Evolutionary conservation across 768 basidiomycete species (phyloP), one percentile per base, ranked within the genome.

Genomic region (Leucocoprinus sp.): DNA sequence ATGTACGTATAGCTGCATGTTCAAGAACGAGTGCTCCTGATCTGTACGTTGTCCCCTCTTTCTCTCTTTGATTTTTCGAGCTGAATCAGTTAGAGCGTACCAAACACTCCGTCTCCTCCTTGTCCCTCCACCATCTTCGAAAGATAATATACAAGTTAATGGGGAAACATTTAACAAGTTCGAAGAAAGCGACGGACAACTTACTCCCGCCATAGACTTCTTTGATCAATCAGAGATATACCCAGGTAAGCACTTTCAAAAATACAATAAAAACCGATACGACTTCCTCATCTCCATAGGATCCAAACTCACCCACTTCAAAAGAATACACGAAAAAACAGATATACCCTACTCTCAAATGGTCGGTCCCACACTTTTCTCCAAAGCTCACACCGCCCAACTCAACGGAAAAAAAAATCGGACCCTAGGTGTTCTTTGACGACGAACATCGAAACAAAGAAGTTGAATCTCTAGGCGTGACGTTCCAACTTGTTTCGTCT

Each of bases 231-330:
- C 76, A 36, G 83, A 88, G 55, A 84, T 89, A 60, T 88, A 83
- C 56, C 83, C 83, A 19, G 80, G 79, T 76, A 50, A n/a, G n/a
- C 15, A 18, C 27, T 2, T 11, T 21, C n/a, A n/a, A n/a, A n/a
- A n/a, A n/a, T n/a, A n/a, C n/a, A n/a, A n/a, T n/a, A n/a, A n/a
- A n/a, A n/a, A n/a, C n/a, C n/a, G n/a, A n/a, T n/a, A n/a, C n/a
- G n/a, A n/a, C n/a, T n/a, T n/a, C 17, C 12, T 42, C 15, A 9
- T n/a, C 29, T 37, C 36, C 14, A 24, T 54, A 80, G 82, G 84
- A 12, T 88, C 88, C 18, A 93, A 93, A 64, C 64, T 90, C 14
- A 71, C 73, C 3, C 90, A 93, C 57, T 93, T 93, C 67, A 79
- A 75, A 57, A 70, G 74, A 37, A 56, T 93, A 18, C 82, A 89